Conservation (phyloP, 352 stramenopile species). For the Globisporangium cederbergense region DNA sequence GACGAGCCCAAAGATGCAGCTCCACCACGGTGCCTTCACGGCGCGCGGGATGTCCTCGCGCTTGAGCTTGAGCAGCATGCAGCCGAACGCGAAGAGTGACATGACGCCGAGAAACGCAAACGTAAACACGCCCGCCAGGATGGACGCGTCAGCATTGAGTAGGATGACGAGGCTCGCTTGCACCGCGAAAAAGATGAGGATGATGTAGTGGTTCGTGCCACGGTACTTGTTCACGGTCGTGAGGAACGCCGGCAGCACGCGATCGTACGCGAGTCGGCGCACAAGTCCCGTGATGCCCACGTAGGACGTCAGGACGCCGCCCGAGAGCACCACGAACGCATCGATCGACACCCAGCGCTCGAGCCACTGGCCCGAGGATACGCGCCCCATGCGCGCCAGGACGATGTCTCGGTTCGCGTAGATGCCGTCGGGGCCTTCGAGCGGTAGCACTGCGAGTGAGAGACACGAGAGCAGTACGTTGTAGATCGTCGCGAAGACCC, state of each 20-base stretch:
- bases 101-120: conserved; percentile 84
- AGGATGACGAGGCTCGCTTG: conserved; percentile 73
- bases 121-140: conserved; percentile 81
- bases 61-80: conserved; percentile 86
- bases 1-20: conserved; percentile 14
- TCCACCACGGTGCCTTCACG: conserved; percentile 37
- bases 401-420: conserved; percentile 68
- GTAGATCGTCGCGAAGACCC: conserved; percentile 80
- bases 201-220: conserved; percentile 86
- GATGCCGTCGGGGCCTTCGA: conserved; percentile 59
- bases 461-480: conserved; percentile 86
- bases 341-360: conserved; percentile 79
- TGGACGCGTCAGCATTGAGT: conserved; percentile 74
- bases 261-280: conserved; percentile 75
- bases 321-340: conserved; percentile 86
- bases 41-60: conserved; percentile 69
- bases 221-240: conserved; percentile 61
- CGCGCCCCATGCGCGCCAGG: conserved; percentile 67
- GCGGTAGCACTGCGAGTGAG: conserved; percentile 71
- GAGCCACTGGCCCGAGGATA: conserved; percentile 50
- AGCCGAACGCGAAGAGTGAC: conserved; percentile 74
- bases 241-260: conserved; percentile 59
- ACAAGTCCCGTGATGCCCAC: conserved; percentile 88
- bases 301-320: conserved; percentile 86
- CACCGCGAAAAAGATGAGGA: conserved; percentile 73